phyloP scores from a whole-genome alignment of 2,329 filamentous ascomycete species.

The Fusarium stilboides region DNA sequence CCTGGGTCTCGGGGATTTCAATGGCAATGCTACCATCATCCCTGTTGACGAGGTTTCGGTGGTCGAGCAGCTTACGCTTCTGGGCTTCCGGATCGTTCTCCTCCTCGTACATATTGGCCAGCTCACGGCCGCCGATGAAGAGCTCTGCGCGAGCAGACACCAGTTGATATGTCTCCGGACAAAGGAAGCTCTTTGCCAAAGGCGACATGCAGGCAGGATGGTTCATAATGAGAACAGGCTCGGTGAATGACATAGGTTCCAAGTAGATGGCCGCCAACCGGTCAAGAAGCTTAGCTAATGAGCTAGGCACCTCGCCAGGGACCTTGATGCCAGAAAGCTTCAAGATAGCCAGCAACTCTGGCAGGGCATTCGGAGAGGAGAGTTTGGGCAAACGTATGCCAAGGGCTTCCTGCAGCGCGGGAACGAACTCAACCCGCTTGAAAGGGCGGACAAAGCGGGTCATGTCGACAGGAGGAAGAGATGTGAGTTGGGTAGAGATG shows the following conservation, averaged over 20 bases:
- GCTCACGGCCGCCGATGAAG: constrained; percentile 84
- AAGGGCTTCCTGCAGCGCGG: constrained; percentile 79
- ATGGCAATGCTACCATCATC: constrained; percentile 54
- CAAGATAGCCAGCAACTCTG: constrained; percentile 68
- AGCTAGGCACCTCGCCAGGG: constrained; percentile 74
- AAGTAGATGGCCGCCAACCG: constrained; percentile 82
- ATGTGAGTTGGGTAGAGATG: constrained; percentile 61
- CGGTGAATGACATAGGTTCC: constrained; percentile 78
- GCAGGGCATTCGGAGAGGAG: constrained; percentile 67
- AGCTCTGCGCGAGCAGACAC: constrained; percentile 89
- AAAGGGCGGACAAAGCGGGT: constrained; percentile 70
- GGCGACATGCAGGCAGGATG: constrained; percentile 94
- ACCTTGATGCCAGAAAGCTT: constrained; percentile 74
- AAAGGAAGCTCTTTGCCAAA: constrained; percentile 87
- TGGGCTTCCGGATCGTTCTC: constrained; percentile 95
- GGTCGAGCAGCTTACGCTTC: constrained; percentile 81
- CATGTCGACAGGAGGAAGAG: constrained; percentile 65
- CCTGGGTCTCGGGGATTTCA: constrained; percentile 31
- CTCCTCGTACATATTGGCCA: constrained; percentile 98
- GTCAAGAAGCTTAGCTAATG: constrained; percentile 81
- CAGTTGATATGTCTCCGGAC: constrained; percentile 76
- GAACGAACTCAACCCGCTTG: constrained; percentile 83
- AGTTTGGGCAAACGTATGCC: constrained; percentile 77
- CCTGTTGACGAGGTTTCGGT: constrained; percentile 59
- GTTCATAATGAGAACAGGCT: constrained; percentile 88